Evolutionary conservation across 306 rosid species (phyloP), one percentile per base, ranked within the genome.

Genomic region (Casuarina cunninghamiana): DNA sequence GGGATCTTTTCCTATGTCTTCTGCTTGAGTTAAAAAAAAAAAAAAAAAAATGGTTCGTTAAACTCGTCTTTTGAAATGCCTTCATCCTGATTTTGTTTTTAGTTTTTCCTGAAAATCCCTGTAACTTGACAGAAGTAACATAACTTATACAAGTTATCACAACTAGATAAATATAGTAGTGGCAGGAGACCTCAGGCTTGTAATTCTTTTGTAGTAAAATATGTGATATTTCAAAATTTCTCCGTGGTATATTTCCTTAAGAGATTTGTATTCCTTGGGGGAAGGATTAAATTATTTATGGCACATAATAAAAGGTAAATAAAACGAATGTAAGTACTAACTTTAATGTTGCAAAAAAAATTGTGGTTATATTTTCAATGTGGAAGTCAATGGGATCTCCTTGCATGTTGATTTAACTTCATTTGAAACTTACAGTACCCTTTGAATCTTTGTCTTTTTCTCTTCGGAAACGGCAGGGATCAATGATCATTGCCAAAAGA

Each of bases 131-230:
- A 66, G 11, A 42, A n/a, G 13, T 3, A 41, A 42, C 46, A 42
- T 66, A 8, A 26, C 32, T 9, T 42, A 8, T 17, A 42, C 50
- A 15, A 17, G 69, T 39, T 38, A 10, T 38, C 69, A 63, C 6
- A 13, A 63, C 69, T 63, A 38, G 5, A 63, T 37, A 38, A 63
- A 12, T 39, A 2, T 39, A 13, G n/a, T 54, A 38, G 21, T 2
- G 43, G 13, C 10, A 3, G 21, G 43, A 37, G n/a, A 38, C 42
- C 7, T 66, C 50, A 16, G 35, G 35, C 4, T 8, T 66, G 35
- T 66, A 66, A 9, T 61, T 66, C 71, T 41, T 39, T 42, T 66
- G 71, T 19, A 41, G 71, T 66, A 66, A 21, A 32, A 66, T 65
- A 39, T 63, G 69, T 63, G 16, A 9, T 15, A 63, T 39, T 7